Evolutionary conservation across 2,329 filamentous ascomycete genomes (phyloP), one percentile per base, ranked within the genome.

Genomic region (Ophidiomyces ophidiicola): DNA sequence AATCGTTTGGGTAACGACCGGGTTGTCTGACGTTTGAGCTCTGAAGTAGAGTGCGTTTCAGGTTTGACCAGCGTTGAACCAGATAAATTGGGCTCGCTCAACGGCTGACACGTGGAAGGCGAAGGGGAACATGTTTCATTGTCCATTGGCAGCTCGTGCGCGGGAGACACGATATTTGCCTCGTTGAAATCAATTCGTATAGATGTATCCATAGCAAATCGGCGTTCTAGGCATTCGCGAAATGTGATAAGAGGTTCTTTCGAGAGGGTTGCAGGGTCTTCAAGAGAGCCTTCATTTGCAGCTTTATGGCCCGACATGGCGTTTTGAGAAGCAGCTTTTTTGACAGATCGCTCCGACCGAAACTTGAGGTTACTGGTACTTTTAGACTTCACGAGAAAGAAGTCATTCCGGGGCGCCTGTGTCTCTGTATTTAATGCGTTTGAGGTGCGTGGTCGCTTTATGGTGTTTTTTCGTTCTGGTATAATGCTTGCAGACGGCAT

Each of bases 1-100:
- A 37, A 30, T 3, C 35, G 15, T 23, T 37, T 37, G 2, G 26
- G 18, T 19, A 37, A 37, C 11, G 32, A 35, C 1, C 15, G n/a
- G 25, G 1, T 21, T 29, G 11, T 37, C 17, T 11, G 35, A 7
- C 5, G 8, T 30, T n/a, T 15, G n/a, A 6, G 35, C 6, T 11
- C 10, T 24, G 10, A 6, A 1, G 2, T 20, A 18, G 7, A 21
- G 17, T 6, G 1, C 6, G 24, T 8, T 8, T 37, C 24, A 19
- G 14, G 11, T n/a, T 20, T 15, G 24, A n/a, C 7, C 3, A 29
- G 18, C 1, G 35, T 30, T 15, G 18, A 20, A 2, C 19, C 11
- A 6, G 24, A 29, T 2, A 20, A 10, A 12, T 26, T 17, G 6
- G 23, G 21, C 1, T 37, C 25, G 7, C 26, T 8, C 10, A 11